These are phyloP conservation scores for Hyphodiscus sp. DNA, from an alignment of 2,329 filamentous ascomycete genomes.

Conservation along the genomic window DNA sequence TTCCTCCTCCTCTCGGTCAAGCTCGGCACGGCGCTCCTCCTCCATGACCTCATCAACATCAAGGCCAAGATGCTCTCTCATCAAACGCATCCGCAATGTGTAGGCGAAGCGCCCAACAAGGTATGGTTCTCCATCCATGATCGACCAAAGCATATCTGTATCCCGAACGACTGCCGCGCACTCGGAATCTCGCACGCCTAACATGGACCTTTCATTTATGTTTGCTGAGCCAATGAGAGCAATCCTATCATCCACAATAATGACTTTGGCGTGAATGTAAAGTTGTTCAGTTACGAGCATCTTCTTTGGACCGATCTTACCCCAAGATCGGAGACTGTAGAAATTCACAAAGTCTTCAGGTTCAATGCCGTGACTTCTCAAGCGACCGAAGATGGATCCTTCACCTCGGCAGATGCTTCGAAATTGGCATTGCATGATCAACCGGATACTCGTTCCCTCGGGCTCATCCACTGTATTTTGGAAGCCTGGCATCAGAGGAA, in stretches of 20 bases:
- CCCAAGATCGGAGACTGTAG: conserved; percentile 89
- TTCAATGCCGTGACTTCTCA: conserved; percentile 74
- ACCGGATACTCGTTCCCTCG: conserved; percentile 85
- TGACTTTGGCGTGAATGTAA: conserved; percentile 96
- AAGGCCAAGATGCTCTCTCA: conserved; percentile 94
- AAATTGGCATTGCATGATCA: conserved; percentile 97
- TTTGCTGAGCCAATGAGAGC: conserved; percentile 96
- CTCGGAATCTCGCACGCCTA: conserved; percentile 88
- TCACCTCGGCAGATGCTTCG: conserved; percentile 92
- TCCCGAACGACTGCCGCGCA: conserved; percentile 85
- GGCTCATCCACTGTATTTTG: conserved; percentile 93
- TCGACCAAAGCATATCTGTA: conserved; percentile 85
- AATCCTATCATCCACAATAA: conserved; percentile 89
- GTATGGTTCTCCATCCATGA: conserved; percentile 85
- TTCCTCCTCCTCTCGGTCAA: conserved; percentile 45
- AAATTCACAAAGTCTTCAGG: conserved; percentile 95
- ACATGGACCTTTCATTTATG: conserved; percentile 96
- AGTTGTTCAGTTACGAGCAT: conserved; percentile 89
- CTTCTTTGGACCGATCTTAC: conserved; percentile 76
- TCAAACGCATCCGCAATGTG: conserved; percentile 83
- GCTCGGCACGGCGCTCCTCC: conserved; percentile 63
- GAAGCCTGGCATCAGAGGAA: conserved; percentile 97
- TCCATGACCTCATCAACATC: conserved; percentile 89
- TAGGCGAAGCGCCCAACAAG: conserved; percentile 89
- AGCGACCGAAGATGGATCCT: conserved; percentile 81